phyloP scores from a whole-genome alignment of 805 yeast species.

The Spathaspora hagerdaliae region DNA sequence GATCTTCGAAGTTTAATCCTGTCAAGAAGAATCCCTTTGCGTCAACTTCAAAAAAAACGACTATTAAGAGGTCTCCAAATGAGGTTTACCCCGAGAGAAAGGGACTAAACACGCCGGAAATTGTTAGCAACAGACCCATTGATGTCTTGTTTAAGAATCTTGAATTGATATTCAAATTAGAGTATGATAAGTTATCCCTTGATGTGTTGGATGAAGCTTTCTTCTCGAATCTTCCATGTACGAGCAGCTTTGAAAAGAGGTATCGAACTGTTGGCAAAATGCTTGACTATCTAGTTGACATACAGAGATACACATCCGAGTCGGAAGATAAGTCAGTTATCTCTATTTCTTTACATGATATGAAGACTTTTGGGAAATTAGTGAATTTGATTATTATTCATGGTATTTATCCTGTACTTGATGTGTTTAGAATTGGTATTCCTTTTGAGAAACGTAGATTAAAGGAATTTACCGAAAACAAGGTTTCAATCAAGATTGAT shows the following conservation, averaged over 20 bases:
- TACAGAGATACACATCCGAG: constrained; percentile 35
- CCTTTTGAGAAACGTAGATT: constrained; percentile 59
- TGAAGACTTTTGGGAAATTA: constrained; percentile 66
- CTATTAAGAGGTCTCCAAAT: constrained; percentile 26
- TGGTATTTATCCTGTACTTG: constrained; percentile 66
- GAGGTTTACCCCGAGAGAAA: constrained; percentile 29
- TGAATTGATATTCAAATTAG: constrained; percentile 20
- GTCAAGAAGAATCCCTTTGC: constrained; percentile 29
- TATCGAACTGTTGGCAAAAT: constrained; percentile 24
- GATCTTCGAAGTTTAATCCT: neutral
- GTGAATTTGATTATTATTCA: constrained; percentile 62
- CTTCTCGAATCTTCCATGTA: neutral
- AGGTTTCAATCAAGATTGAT: constrained; percentile 21
- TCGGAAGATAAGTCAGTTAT: constrained; percentile 32
- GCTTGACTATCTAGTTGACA: constrained; percentile 30
- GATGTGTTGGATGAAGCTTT: constrained; percentile 10
- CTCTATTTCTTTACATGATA: constrained; percentile 78
- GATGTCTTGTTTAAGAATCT: constrained; percentile 30
- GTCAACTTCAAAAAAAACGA: constrained; percentile 16
- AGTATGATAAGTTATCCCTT: constrained; percentile 20
- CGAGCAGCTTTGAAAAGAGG: constrained; percentile 6
- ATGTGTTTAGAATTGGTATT: constrained; percentile 52
- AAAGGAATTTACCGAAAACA: constrained; percentile 39
- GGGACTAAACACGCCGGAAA: constrained; percentile 32
- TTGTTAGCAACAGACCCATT: constrained; percentile 25